Percentiles rank a stretch among this genome's conserved stretches.
These are phyloP conservation scores for Sphagnum tenellum DNA, from an alignment of 225 moss, liverwort and hornwort species.

Conservation along the genomic window DNA sequence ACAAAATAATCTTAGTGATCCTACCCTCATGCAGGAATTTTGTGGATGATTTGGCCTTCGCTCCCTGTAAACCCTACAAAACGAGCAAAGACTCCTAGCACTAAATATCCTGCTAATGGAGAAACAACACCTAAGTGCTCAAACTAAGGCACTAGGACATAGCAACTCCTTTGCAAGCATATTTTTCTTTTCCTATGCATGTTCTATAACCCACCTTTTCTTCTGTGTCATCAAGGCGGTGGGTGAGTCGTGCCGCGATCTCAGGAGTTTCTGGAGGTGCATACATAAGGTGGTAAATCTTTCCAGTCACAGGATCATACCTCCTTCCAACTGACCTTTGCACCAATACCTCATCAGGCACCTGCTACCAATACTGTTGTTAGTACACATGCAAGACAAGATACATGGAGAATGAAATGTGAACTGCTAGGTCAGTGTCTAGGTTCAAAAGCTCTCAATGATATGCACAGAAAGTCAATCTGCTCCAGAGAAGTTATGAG, in stretches of 20 bases:
- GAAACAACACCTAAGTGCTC: too few species aligned
- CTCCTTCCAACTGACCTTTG: slow-evolving; percentile 79
- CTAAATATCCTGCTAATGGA: too few species aligned
- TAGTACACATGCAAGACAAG: not conserved
- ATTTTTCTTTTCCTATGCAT: too few species aligned
- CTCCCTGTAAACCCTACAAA: too few species aligned
- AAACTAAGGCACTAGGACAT: not conserved
- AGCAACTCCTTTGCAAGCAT: not conserved
- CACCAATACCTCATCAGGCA: slow-evolving; percentile 76
- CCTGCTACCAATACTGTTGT: slow-evolving; percentile 15
- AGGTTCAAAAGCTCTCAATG: not conserved
- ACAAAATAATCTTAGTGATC: too few species aligned
- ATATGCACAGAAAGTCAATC: not conserved
- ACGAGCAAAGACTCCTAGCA: too few species aligned
- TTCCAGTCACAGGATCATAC: slow-evolving; percentile 72
- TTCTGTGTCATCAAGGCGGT: slow-evolving; percentile 85
- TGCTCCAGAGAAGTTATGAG: not conserved
- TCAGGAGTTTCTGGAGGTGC: slow-evolving; percentile 88
- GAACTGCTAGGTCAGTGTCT: not conserved
- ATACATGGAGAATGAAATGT: not conserved
- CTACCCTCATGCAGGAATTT: too few species aligned
- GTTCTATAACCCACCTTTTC: slow-evolving; percentile 46
- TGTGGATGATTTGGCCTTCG: too few species aligned
- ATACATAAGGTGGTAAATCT: slow-evolving; percentile 79
- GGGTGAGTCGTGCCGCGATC: slow-evolving; percentile 69